Percentiles rank a stretch among this genome's conserved stretches.
Evolutionary conservation across 192 early-diverging fungal species (phyloP).

Genomic region (Podila minutissima): DNA sequence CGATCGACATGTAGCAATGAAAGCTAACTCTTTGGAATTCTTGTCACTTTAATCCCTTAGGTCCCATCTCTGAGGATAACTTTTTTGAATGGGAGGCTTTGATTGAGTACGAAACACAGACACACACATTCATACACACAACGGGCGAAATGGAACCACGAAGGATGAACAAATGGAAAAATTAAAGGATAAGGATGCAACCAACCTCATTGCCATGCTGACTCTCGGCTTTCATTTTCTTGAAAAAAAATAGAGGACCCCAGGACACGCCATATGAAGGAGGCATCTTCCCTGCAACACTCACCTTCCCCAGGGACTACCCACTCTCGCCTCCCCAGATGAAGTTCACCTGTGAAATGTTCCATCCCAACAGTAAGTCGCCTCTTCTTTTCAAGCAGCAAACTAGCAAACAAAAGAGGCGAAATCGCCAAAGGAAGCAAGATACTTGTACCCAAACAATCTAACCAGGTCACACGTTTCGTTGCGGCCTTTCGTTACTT

Average conservation of each 20-base stretch:
- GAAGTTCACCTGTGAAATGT: slow-evolving; percentile 96
- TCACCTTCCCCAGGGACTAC: slow-evolving; percentile 94
- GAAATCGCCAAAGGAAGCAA: neutral
- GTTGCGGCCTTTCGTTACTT: neutral
- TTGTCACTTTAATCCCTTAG: slow-evolving; percentile 51
- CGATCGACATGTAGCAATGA: neutral
- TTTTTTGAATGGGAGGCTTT: slow-evolving; percentile 91
- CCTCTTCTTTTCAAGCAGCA: neutral
- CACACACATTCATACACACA: neutral
- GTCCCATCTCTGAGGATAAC: slow-evolving; percentile 84
- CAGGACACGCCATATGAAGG: slow-evolving; percentile 95
- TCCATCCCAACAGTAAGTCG: slow-evolving; percentile 85
- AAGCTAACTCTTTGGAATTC: neutral
- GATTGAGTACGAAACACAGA: slow-evolving; percentile 68
- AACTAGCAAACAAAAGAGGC: too few relatives aligned
- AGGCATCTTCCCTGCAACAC: slow-evolving; percentile 89
- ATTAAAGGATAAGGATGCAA: neutral
- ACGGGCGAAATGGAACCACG: neutral
- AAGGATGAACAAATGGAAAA: neutral
- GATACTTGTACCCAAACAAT: neutral
- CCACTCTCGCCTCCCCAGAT: slow-evolving; percentile 95
- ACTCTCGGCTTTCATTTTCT: slow-evolving; percentile 55
- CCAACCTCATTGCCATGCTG: slow-evolving; percentile 23
- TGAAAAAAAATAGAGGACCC: slow-evolving; percentile 73
- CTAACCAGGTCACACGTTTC: neutral